Evolutionary conservation across 2,329 filamentous ascomycete species (phyloP), one percentile per base, ranked within the genome.

Genomic region (Claviceps purpurea): DNA sequence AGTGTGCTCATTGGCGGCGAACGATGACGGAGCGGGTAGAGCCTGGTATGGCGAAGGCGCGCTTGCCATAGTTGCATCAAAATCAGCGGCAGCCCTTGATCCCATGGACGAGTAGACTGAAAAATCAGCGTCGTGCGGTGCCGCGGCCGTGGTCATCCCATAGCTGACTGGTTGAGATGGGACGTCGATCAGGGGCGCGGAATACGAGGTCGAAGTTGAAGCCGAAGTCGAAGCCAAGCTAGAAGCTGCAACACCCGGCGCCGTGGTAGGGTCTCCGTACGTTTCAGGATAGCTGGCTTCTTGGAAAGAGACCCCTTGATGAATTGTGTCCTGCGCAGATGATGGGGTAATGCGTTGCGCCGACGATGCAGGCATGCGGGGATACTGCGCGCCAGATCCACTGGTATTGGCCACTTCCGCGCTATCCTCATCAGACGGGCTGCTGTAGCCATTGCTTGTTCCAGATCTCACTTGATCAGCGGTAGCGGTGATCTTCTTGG

Each of bases 1-100:
- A 1, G 76, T 82, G 1, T 72, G 69, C 63, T 90, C 86, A 26
- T 79, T 72, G 52, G 77, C 75, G 10, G 79, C 74, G 62, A 83
- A 82, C 0, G 79, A 81, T 22, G 64, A 68, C 0, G 78, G 76
- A 1, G 69, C 56, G 1, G 71, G 66, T 16, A 76, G 62, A 0
- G 65, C 56, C 6, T 63, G 61, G 41, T 68, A 70, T 2, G 65
- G 61, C 7, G 63, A 58, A 3, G 54, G 54, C 16, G 45, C 47
- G 20, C 57, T 38, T 14, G 65, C 54, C 50, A 55, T 20, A 50
- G 51, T 58, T 47, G 13, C 14, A 22, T 52, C 54, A 50, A 55
- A 49, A 51, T 55, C 42, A 41, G 58, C 40, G n/a, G 50, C 39
- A 39, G 54, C 41, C 45, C 52, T 42, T 20, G 47, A 30, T 24